Percentiles rank a stretch among this genome's conserved stretches.
These are phyloP conservation scores for Rhexocercosporidium sp. DNA, from an alignment of 2,329 filamentous ascomycete genomes.

Conservation along the genomic window DNA sequence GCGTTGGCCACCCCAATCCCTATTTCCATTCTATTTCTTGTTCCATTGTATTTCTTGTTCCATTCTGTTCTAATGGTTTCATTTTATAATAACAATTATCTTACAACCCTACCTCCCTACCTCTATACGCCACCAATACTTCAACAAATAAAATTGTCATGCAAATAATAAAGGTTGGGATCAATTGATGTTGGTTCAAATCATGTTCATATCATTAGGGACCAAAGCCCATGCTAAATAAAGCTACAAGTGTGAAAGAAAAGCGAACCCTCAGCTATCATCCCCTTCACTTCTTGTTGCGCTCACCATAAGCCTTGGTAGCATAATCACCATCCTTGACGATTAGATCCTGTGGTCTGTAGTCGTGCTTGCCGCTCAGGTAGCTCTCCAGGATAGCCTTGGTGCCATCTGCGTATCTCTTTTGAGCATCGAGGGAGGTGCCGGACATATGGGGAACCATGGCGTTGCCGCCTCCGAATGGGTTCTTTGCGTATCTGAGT, in stretches of 20 bases:
- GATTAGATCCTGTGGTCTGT: slow-evolving; percentile 88
- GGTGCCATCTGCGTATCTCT: slow-evolving; percentile 84
- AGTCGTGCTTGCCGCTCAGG: slow-evolving; percentile 86
- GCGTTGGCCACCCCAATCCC: no score
- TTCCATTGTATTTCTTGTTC: no score
- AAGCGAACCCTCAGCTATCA: not conserved
- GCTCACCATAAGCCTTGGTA: slow-evolving; percentile 66
- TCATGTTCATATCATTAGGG: not conserved
- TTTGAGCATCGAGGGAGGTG: slow-evolving; percentile 97
- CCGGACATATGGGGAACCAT: slow-evolving; percentile 99
- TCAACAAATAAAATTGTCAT: no score
- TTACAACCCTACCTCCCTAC: no score
- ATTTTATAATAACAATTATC: no score
- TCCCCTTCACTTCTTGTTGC: slow-evolving; percentile 26
- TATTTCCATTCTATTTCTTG: no score
- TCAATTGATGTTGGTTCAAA: not conserved
- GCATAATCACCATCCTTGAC: slow-evolving; percentile 90
- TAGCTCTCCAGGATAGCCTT: slow-evolving; percentile 93
- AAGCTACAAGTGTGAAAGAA: slow-evolving; percentile 7
- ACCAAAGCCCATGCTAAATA: not conserved
- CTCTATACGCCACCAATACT: no score
- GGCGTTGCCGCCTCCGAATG: slow-evolving; percentile 95
- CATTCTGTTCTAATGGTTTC: no score
- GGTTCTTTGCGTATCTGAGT: slow-evolving; percentile 90
- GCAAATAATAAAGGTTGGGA: no score